These are phyloP conservation scores for Nemania sp. DNA, from an alignment of 2,329 filamentous ascomycete genomes.

Conservation along the genomic window DNA sequence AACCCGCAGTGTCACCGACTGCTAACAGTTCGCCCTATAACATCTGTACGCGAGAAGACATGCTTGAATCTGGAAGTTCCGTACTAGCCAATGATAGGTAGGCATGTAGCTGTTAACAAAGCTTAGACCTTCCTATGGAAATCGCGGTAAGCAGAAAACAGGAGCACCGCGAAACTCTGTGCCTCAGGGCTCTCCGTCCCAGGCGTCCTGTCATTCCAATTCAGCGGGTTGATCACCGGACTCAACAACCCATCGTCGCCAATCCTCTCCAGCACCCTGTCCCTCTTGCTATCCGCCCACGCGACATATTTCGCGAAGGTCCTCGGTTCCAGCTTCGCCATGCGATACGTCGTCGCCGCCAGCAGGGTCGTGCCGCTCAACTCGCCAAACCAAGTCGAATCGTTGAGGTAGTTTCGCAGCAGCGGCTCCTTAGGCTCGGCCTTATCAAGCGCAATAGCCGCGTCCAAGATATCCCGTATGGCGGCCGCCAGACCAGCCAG, in stretches of 20 bases:
- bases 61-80: too few relatives aligned
- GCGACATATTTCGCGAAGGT: constrained; percentile 44
- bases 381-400: constrained; percentile 51
- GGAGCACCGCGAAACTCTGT: constrained; percentile 48
- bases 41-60: too few relatives aligned
- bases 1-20: too few relatives aligned
- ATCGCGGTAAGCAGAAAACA: constrained; percentile 50
- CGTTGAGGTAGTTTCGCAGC: constrained; percentile 52
- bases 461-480: constrained; percentile 36
- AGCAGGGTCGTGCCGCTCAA: constrained; percentile 53
- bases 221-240: constrained; percentile 49
- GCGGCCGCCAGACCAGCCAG: constrained; percentile 44
- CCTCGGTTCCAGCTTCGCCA: constrained; percentile 47
- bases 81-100: too few relatives aligned
- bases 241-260: constrained; percentile 44
- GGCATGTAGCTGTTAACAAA: too few relatives aligned
- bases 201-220: constrained; percentile 42
- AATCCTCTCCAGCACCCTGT: constrained; percentile 43
- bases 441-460: constrained; percentile 40
- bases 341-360: constrained; percentile 49
- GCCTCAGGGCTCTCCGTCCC: constrained; percentile 46
- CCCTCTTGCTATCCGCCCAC: constrained; percentile 50
- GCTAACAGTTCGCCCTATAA: too few relatives aligned
- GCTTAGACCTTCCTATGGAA: constrained; percentile 24
- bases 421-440: constrained; percentile 40